Conservation (phyloP, 371 early-diverging fungal genomes). For the Mortierella sp. region DNA sequence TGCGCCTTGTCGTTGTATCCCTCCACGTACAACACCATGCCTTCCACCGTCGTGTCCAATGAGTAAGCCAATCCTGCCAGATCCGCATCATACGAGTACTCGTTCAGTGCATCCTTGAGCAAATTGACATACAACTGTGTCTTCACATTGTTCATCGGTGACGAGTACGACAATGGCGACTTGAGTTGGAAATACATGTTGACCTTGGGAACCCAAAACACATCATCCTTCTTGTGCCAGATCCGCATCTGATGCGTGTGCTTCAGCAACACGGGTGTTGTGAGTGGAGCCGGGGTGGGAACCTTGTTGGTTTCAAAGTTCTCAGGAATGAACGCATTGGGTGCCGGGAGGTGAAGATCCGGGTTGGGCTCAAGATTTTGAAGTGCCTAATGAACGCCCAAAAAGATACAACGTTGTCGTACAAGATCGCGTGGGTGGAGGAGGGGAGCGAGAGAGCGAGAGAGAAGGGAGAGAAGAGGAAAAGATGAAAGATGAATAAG, state of each 20-base stretch:
- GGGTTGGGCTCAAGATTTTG: slow-evolving; percentile 58
- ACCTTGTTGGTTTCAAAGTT: slow-evolving; percentile 71
- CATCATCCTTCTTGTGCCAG: slow-evolving; percentile 96
- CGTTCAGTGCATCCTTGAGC: slow-evolving; percentile 83
- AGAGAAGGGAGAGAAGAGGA: too few species aligned
- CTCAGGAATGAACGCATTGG: slow-evolving; percentile 88
- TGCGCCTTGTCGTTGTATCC: slow-evolving; percentile 91
- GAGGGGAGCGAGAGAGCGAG: too few species aligned
- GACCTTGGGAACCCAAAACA: slow-evolving; percentile 86
- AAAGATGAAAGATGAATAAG: neutral
- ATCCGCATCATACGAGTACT: slow-evolving; percentile 89
- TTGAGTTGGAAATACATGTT: slow-evolving; percentile 51
- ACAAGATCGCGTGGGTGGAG: too few species aligned
- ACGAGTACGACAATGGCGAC: slow-evolving; percentile 47
- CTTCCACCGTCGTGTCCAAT: slow-evolving; percentile 74
- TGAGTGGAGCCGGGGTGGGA: slow-evolving; percentile 43
- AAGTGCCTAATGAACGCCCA: slow-evolving; percentile 54
- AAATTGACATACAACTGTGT: slow-evolving; percentile 78
- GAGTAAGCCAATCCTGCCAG: slow-evolving; percentile 84
- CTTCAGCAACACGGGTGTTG: slow-evolving; percentile 65
- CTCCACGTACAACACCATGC: slow-evolving; percentile 72
- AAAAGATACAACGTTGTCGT: too few species aligned
- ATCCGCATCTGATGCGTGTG: slow-evolving; percentile 75
- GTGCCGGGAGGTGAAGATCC: slow-evolving; percentile 76
- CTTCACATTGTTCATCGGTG: slow-evolving; percentile 60